Evolutionary conservation across 352 stramenopile genomes (phyloP).

Genomic region (Phytophthora meadii): DNA sequence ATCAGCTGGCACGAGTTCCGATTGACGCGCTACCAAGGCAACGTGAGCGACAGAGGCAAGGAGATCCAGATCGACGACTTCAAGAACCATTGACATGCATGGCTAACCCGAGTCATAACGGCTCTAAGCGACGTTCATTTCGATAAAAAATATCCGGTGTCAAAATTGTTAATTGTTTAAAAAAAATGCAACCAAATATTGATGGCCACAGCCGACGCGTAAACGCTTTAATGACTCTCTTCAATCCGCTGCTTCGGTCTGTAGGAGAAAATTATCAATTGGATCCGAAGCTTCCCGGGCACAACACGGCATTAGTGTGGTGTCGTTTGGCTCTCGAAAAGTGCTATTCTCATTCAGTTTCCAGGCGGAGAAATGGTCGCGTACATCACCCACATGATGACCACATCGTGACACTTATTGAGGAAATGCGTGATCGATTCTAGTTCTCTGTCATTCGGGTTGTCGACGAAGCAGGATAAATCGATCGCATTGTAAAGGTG

Average conservation of each 20-base stretch:
- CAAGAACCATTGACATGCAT: conserved; percentile 7
- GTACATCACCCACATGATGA: conserved; percentile 67
- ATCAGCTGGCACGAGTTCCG: not conserved
- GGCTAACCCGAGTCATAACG: no score
- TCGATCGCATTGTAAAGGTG: conserved; percentile 92
- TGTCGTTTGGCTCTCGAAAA: no score
- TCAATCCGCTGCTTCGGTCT: not conserved
- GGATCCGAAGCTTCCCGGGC: no score
- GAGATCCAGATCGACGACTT: conserved; percentile 94
- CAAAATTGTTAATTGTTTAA: no score
- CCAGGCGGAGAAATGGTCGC: conserved; percentile 71
- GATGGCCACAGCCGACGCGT: conserved; percentile 2
- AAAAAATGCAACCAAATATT: not conserved
- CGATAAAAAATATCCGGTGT: no score
- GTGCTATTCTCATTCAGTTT: no score
- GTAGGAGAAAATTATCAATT: not conserved
- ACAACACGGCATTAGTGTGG: no score
- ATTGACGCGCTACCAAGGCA: conserved; percentile 37
- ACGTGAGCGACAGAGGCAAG: conserved; percentile 89
- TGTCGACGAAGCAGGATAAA: conserved; percentile 91
- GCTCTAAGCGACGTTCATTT: no score
- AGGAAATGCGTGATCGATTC: conserved; percentile 79
- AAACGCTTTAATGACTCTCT: no score
- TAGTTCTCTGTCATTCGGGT: conserved; percentile 90
- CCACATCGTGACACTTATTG: conserved; percentile 49